Base-by-base conservation (phyloP, 495 filamentous ascomycete genomes). In the Aspergillus carlsbadensis region DNA sequence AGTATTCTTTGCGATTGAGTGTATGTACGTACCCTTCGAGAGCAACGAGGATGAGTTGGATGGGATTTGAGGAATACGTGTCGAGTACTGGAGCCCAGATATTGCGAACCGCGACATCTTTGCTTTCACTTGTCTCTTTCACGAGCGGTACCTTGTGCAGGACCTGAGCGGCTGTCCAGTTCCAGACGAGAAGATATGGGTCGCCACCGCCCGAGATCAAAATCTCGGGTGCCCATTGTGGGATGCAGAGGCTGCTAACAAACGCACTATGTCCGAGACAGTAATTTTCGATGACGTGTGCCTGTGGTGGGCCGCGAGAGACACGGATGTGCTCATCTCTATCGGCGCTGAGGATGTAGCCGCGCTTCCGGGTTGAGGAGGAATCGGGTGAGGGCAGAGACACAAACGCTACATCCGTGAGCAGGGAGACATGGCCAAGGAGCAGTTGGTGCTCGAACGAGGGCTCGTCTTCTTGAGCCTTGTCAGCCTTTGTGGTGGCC, bases 251-350 rank as follows among this genome's bases (percentile, higher is more conserved):
- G 48, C 80, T 84, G 71, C 77, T 88, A 46, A 98, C 75, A 65
- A 97, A 96, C 26, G 89, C 79, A 43, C 78, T 82, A 64, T 98
- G 94, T 1, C 92, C 93, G 14, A 96, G 77, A 62, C 92, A 96
- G 67, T 87, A 96, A 2, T 78, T 78, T 66, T 98, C 94, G 67
- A 96, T 95, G 56, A 98, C 74, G 65, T 96, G 88, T 3, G 88
- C 77, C 70, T 98, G 90, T 6, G 92, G 91, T 17, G 84, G 74
- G 4, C 86, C 89, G 53, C 94, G 81, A 22, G 93, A 94, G 8
- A 98, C 79, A 50, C 94, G 91, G 63, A 98, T 96, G 67, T 98
- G 95, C 77, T 98, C 94, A 76, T 98, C 94, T 52, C 94, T 85
- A 73, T 98, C 94, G 17, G 86, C 87, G 7, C 92, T 96, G 59